Evolutionary conservation across 164 flowering plant genomes (phyloP).

Genomic region (Platanus orientalis): DNA sequence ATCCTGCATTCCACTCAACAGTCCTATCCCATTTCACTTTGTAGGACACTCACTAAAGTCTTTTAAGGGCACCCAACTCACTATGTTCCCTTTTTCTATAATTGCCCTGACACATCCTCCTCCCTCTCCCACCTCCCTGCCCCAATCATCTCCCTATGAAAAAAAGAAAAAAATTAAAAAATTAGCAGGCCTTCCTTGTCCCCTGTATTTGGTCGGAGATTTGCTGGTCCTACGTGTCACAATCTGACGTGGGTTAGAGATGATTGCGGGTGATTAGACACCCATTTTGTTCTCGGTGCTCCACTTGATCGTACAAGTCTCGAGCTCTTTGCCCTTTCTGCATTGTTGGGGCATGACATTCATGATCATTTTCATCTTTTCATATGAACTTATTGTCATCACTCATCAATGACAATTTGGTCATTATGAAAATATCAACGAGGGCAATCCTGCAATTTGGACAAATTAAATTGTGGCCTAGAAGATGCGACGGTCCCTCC

Average conservation of each 20-base stretch:
- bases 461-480: not conserved
- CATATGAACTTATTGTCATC: not conserved
- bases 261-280: not conserved
- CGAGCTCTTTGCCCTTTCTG: not conserved
- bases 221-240: not conserved
- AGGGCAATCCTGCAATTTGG: not conserved
- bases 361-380: too few species aligned
- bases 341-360: not conserved
- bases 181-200: not conserved
- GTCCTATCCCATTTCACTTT: constrained; percentile 3
- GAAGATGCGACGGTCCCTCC: not conserved
- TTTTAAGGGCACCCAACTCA: constrained; percentile 6
- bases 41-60: constrained; percentile 6
- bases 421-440: not conserved
- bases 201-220: not conserved
- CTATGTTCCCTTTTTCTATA: not conserved
- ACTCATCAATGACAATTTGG: not conserved
- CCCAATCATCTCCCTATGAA: too few species aligned
- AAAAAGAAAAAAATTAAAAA: too few species aligned
- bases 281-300: constrained; percentile 4
- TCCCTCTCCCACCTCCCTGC: not conserved
- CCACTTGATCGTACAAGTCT: not conserved
- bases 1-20: not conserved
- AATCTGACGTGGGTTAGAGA: not conserved
- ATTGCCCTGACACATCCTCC: not conserved